Evolutionary conservation across 768 basidiomycete genomes (phyloP).

Genomic region (Suillus subaureus): DNA sequence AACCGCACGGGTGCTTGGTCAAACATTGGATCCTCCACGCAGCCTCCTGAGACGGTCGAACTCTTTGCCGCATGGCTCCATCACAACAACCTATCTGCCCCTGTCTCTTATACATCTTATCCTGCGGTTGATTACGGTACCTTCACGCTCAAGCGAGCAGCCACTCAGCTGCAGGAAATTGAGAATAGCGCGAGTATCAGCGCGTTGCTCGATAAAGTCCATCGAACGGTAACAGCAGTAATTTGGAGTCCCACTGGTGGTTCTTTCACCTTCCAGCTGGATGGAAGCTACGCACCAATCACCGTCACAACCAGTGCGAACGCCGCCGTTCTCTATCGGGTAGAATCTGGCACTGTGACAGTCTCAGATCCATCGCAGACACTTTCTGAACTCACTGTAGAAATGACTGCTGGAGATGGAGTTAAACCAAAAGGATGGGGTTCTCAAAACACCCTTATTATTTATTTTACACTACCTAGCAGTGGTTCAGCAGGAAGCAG

Average conservation of each 20-base stretch:
- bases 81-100: slow-evolving; percentile 38
- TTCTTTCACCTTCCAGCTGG: slow-evolving; percentile 37
- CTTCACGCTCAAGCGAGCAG: slow-evolving; percentile 43
- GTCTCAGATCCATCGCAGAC: slow-evolving; percentile 71
- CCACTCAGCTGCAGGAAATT: slow-evolving; percentile 38
- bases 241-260: slow-evolving; percentile 59
- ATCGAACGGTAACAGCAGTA: slow-evolving; percentile 48
- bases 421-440: slow-evolving; percentile 20
- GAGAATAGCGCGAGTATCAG: slow-evolving; percentile 51
- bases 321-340: slow-evolving; percentile 45
- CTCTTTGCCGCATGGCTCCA: slow-evolving; percentile 66
- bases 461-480: slow-evolving; percentile 45
- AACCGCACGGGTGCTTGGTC: slow-evolving; percentile 62
- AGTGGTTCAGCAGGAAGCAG: slow-evolving; percentile 56
- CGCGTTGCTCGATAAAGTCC: slow-evolving; percentile 49
- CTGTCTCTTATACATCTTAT: slow-evolving; percentile 56
- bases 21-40: slow-evolving; percentile 60
- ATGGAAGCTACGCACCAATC: slow-evolving; percentile 28
- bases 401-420: slow-evolving; percentile 32
- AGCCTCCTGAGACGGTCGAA: slow-evolving; percentile 58
- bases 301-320: slow-evolving; percentile 42
- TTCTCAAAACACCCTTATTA: slow-evolving; percentile 20
- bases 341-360: slow-evolving; percentile 45
- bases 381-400: slow-evolving; percentile 38
- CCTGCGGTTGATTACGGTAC: slow-evolving; percentile 46